Conservation (phyloP, 805 yeast species). For the Kuraishia cidri region DNA sequence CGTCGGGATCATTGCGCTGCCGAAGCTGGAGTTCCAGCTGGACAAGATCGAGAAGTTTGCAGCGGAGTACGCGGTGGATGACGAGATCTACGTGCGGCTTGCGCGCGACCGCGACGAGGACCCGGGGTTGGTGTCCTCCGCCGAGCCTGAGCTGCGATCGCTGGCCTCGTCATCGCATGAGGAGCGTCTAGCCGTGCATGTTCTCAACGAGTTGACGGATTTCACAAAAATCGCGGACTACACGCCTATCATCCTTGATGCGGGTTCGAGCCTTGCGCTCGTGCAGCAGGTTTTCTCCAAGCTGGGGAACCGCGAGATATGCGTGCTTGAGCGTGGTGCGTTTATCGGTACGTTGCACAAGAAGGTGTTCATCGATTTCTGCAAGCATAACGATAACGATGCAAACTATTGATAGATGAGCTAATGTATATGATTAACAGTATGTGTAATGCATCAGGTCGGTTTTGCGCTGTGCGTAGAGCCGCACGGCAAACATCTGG, state of each 20-base stretch:
- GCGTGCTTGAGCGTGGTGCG: constrained; percentile 33
- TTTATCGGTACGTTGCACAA: constrained; percentile 45
- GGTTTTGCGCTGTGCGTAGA: too few species aligned
- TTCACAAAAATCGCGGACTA: constrained; percentile 31
- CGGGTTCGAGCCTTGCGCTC: constrained; percentile 37
- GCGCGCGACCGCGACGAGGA: background rate
- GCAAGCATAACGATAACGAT: constrained; percentile 2
- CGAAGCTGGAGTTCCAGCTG: constrained; percentile 41
- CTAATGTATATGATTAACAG: too few species aligned
- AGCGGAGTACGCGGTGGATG: constrained; percentile 14
- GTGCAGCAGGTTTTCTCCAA: constrained; percentile 43
- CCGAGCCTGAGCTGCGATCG: constrained; percentile 1
- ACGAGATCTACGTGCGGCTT: constrained; percentile 21
- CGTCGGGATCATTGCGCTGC: constrained; percentile 38
- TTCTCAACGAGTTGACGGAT: constrained; percentile 22
- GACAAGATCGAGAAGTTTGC: constrained; percentile 29
- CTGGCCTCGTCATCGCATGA: background rate
- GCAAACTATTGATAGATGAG: too few species aligned
- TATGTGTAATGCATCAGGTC: too few species aligned
- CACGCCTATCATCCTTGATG: constrained; percentile 37
- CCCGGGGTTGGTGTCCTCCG: background rate
- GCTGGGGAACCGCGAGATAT: constrained; percentile 39
- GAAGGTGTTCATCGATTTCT: constrained; percentile 38
- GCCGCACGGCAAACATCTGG: too few species aligned
- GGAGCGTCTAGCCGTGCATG: constrained; percentile 2